Percentiles rank a stretch among this genome's conserved stretches.
Conservation (phyloP, 257 asterid genomes). For the Solanum stenotomum region DNA sequence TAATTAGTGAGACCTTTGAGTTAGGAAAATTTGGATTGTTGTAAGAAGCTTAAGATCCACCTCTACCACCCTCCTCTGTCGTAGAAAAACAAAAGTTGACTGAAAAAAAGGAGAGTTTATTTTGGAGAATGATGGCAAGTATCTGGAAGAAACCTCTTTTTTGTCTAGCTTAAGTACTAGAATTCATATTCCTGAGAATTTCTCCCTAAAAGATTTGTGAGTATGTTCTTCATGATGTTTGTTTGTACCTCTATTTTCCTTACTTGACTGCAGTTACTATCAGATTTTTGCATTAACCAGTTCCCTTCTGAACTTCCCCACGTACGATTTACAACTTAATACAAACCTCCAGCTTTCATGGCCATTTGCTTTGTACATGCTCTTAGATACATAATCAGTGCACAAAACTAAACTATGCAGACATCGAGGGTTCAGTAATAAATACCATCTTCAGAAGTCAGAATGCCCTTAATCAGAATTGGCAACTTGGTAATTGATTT, state of each 20-base stretch:
- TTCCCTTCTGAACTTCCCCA: background rate
- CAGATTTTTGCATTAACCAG: background rate
- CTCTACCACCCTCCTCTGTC: background rate
- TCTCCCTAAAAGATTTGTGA: background rate
- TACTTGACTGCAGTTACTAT: background rate
- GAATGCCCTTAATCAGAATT: conserved; percentile 51
- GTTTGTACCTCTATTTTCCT: background rate
- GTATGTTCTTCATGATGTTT: background rate
- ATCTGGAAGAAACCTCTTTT: background rate
- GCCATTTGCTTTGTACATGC: background rate
- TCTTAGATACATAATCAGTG: background rate
- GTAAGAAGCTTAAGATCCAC: background rate
- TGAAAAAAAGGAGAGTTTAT: background rate
- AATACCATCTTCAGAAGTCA: conserved; percentile 56
- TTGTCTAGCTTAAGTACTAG: background rate
- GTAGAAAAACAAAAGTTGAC: background rate
- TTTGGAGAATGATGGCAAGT: background rate
- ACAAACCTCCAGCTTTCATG: background rate
- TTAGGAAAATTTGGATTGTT: background rate
- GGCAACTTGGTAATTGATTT: conserved; percentile 54
- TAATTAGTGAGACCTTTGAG: background rate
- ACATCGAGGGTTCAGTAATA: background rate
- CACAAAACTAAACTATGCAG: background rate
- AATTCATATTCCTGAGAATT: background rate
- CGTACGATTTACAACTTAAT: background rate